These are phyloP conservation scores for Entoloma clypeatum DNA, from an alignment of 1,284 basidiomycete genomes.

Conservation along the genomic window DNA sequence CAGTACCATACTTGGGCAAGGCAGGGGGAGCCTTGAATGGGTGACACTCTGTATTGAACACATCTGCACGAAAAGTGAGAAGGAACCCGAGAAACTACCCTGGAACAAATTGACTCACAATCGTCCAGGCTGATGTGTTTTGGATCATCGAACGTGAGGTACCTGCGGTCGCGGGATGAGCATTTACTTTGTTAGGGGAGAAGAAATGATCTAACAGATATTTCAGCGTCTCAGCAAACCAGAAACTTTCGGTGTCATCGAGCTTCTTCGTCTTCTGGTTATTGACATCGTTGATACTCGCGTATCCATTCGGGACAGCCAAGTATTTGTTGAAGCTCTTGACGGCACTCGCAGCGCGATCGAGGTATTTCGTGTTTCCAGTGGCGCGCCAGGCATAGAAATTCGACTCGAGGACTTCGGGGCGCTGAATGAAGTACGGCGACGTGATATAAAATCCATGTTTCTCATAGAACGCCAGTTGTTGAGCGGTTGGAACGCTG, in stretches of 20 bases:
- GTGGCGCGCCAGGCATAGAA: constrained; percentile 74
- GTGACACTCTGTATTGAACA: constrained; percentile 24
- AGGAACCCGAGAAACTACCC: background rate
- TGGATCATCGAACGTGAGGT: constrained; percentile 72
- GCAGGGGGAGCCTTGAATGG: constrained; percentile 15
- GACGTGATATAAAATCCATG: constrained; percentile 64
- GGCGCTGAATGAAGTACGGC: constrained; percentile 49
- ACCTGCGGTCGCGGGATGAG: constrained; percentile 32
- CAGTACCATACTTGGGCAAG: constrained; percentile 1
- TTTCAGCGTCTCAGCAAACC: constrained; percentile 75
- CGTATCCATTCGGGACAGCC: constrained; percentile 37
- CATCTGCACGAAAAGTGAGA: constrained; percentile 12
- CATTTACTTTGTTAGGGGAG: background rate
- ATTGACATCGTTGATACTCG: constrained; percentile 47
- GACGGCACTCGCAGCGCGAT: constrained; percentile 44
- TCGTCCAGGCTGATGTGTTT: constrained; percentile 58
- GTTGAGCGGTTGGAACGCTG: constrained; percentile 27
- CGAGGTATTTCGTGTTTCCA: constrained; percentile 52
- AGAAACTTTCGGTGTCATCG: constrained; percentile 70
- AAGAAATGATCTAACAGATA: constrained; percentile 48
- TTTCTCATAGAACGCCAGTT: constrained; percentile 47
- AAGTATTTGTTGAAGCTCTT: constrained; percentile 49
- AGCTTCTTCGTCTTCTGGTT: constrained; percentile 38
- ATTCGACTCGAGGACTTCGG: constrained; percentile 74
- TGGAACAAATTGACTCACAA: constrained; percentile 38